Conservation (phyloP, 23 red algal genomes). For the Cyanidiococcus yangmingshanensis region DNA sequence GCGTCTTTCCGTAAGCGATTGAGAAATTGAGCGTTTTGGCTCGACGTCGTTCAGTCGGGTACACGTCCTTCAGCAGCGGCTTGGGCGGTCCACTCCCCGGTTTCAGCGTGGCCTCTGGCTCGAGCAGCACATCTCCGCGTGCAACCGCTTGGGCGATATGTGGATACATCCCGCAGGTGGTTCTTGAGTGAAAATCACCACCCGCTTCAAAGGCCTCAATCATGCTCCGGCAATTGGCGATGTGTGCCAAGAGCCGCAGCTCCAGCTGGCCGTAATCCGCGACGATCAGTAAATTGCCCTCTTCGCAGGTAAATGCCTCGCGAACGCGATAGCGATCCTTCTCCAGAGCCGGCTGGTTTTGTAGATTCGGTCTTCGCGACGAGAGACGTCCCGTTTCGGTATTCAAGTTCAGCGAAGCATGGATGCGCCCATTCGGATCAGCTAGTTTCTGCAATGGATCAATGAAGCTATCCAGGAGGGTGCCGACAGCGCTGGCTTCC, state of each 20-base stretch:
- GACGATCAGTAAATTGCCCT: constrained; percentile 64
- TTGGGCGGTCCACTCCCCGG: neutral
- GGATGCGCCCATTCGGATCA: constrained; percentile 51
- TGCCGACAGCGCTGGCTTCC: constrained; percentile 44
- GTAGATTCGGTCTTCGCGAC: constrained; percentile 72
- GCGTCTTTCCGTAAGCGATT: constrained; percentile 85
- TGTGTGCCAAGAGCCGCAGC: constrained; percentile 69
- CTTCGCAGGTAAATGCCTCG: constrained; percentile 51
- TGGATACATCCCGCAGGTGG: constrained; percentile 69
- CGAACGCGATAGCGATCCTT: constrained; percentile 78
- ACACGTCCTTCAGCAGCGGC: constrained; percentile 76
- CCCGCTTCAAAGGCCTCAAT: constrained; percentile 68
- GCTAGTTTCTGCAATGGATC: constrained; percentile 50
- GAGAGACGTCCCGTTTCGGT: constrained; percentile 78
- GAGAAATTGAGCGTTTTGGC: constrained; percentile 91
- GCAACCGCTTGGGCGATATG: constrained; percentile 49
- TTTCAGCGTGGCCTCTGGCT: constrained; percentile 11
- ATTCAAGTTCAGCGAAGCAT: constrained; percentile 79
- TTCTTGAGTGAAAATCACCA: constrained; percentile 87
- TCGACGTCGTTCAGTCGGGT: constrained; percentile 47
- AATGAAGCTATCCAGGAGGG: constrained; percentile 59
- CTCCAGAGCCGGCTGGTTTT: constrained; percentile 86
- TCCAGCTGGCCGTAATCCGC: constrained; percentile 91
- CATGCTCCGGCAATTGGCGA: constrained; percentile 73
- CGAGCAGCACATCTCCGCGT: constrained; percentile 39